Evolutionary conservation across 768 basidiomycete genomes (phyloP).

Genomic region (Hemileccinum impolitum): DNA sequence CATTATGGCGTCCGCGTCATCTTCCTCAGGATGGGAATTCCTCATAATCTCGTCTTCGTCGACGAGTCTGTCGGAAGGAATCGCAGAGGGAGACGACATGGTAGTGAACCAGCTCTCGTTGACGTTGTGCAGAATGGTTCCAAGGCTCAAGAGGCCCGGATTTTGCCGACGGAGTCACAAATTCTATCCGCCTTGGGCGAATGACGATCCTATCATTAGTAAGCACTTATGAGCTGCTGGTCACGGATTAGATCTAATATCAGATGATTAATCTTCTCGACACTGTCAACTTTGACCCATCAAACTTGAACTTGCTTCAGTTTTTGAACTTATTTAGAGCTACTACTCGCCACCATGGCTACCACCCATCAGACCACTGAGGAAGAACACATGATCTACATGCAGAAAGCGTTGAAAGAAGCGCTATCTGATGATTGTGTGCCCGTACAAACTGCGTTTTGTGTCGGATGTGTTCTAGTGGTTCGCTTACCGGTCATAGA

Average conservation of each 20-base stretch:
- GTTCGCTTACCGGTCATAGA: slow-evolving; percentile 38
- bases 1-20: slow-evolving; percentile 51
- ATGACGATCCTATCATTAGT: too few species aligned
- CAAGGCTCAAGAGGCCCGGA: slow-evolving; percentile 10
- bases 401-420: slow-evolving; percentile 66
- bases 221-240: too few species aligned
- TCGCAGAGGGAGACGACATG: slow-evolving; percentile 56
- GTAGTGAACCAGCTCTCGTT: slow-evolving; percentile 24
- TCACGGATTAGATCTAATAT: too few species aligned
- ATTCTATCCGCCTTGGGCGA: neutral
- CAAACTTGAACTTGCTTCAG: too few species aligned
- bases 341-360: slow-evolving; percentile 2
- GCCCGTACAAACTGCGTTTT: slow-evolving; percentile 76
- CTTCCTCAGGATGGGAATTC: slow-evolving; percentile 45
- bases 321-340: too few species aligned
- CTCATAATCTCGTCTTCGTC: slow-evolving; percentile 64
- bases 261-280: too few species aligned
- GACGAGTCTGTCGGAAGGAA: slow-evolving; percentile 30
- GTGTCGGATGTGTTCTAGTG: slow-evolving; percentile 83
- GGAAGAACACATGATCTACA: slow-evolving; percentile 38
- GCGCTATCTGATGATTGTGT: slow-evolving; percentile 57
- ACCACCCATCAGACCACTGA: slow-evolving; percentile 2
- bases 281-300: too few species aligned
- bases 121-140: slow-evolving; percentile 2
- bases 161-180: slow-evolving; percentile 29